phyloP scores from a whole-genome alignment of 495 filamentous ascomycete genomes.

The Paragyromitra xinjiangensis region DNA sequence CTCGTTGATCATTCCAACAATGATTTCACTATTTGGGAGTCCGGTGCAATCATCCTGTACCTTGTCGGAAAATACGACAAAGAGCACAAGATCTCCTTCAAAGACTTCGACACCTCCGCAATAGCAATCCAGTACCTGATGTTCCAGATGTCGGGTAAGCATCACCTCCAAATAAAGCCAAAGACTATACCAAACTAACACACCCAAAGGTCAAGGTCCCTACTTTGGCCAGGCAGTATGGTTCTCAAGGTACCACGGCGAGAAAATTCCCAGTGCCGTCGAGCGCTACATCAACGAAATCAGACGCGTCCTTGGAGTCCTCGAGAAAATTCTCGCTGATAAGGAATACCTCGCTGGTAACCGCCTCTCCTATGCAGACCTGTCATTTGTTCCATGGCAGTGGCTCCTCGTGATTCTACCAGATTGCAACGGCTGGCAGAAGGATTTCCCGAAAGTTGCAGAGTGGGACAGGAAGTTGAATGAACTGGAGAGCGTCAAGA shows the following conservation, averaged over 20 bases:
- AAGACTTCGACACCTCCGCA: conserved; percentile 62
- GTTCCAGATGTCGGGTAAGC: conserved; percentile 68
- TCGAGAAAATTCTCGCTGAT: conserved; percentile 64
- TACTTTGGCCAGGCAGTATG: conserved; percentile 67
- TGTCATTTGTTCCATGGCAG: conserved; percentile 69
- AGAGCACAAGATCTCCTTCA: conserved; percentile 67
- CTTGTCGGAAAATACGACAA: conserved; percentile 76
- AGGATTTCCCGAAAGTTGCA: conserved; percentile 28
- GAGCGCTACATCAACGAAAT: conserved; percentile 71
- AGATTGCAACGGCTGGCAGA: neutral
- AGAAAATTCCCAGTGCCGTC: conserved; percentile 67
- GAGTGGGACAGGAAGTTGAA: conserved; percentile 42
- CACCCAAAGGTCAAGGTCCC: conserved; percentile 67
- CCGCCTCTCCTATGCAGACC: conserved; percentile 68
- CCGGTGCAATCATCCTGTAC: conserved; percentile 77
- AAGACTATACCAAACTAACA: neutral
- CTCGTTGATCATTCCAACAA: conserved; percentile 74
- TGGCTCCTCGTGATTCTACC: conserved; percentile 40
- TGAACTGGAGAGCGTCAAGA: conserved; percentile 38
- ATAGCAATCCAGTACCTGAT: conserved; percentile 71
- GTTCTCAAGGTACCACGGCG: conserved; percentile 67
- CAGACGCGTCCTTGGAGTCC: conserved; percentile 67
- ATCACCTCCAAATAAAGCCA: neutral
- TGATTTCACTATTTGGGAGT: conserved; percentile 73
- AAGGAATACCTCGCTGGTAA: conserved; percentile 70